A percentile compares a stretch with the other conserved stretches of the same genome.
Conservation (phyloP, 2,329 filamentous ascomycete species). For the Ophiostoma australiae region DNA sequence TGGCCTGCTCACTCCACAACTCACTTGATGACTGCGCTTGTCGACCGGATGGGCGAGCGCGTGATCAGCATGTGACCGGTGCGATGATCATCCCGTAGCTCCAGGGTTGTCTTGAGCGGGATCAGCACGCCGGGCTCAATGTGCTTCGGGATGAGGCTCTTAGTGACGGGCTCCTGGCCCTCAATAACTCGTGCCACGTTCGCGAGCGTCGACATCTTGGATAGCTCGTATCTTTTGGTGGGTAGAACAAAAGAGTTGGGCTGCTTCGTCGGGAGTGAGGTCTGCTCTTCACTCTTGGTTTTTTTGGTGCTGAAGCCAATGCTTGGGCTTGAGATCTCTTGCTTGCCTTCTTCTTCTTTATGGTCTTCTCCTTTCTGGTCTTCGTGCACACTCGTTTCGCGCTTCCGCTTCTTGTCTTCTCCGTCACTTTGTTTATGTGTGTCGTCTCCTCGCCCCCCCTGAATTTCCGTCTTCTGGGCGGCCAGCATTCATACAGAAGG, state of each 20-base stretch:
- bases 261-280: background rate
- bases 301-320: background rate
- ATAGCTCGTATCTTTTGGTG: slow-evolving; percentile 21
- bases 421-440: slow-evolving; percentile 17
- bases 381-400: slow-evolving; percentile 12
- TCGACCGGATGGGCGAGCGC: slow-evolving; percentile 64
- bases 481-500: slow-evolving; percentile 22
- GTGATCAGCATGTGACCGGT: slow-evolving; percentile 64
- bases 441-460: slow-evolving; percentile 23
- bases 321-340: background rate
- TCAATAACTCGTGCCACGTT: slow-evolving; percentile 29
- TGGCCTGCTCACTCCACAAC: slow-evolving; percentile 32
- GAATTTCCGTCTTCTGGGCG: slow-evolving; percentile 4
- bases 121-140: slow-evolving; percentile 49
- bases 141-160: slow-evolving; percentile 34
- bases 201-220: slow-evolving; percentile 27
- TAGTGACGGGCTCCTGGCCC: slow-evolving; percentile 34
- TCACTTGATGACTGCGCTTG: slow-evolving; percentile 68
- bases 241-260: background rate
- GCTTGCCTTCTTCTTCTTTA: background rate
- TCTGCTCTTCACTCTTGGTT: slow-evolving; percentile 8
- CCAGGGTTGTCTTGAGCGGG: slow-evolving; percentile 60
- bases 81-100: slow-evolving; percentile 55
- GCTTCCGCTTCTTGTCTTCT: slow-evolving; percentile 24
- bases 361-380: background rate